Evolutionary conservation across 768 basidiomycete species (phyloP), one percentile per base, ranked within the genome.

Genomic region (Hypsizygus marmoreus): DNA sequence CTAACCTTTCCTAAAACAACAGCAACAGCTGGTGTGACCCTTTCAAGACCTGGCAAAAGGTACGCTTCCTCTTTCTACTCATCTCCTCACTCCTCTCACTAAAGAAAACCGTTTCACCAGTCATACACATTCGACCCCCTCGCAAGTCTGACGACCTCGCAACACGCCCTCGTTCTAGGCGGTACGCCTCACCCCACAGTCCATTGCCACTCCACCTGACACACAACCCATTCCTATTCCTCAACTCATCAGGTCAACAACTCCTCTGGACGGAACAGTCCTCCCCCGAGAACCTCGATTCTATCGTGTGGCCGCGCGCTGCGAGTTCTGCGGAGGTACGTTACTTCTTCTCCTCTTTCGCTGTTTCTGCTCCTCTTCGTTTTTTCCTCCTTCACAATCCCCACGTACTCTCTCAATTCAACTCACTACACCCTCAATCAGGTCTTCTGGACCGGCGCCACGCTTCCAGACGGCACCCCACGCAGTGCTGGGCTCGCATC

Each of bases 41-140:
- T 0, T 88, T 84, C 78, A 88, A 88, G 65, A 80, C 82, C 4
- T 91, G 88, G 88, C 81, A 86, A 58, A 76, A 80, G 66, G 84
- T 86, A 43, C 10, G 32, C 5, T 11, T 33, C 11, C 17, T 37
- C 13, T 17, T 17, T 38, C 14, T 24, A 5, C n/a, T 4, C 14
- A 19, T 36, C 13, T 25, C 28, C 17, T 13, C n/a, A 38, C 30
- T 20, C 19, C 12, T 17, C 10, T 42, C 19, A 33, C 31, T 16
- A 13, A 11, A 14, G 23, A 14, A 45, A 31, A 14, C 34, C n/a
- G 28, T 25, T 19, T 19, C 4, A 13, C n/a, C 26, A 67, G 72
- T 66, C 84, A 1, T 87, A 84, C 64, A 80, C 82, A 3, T 91
- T 90, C 65, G 75, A 92, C 58, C 88, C 89, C 1, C 70, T 73